Evolutionary conservation across 176 grass and related monocot species (phyloP).

Genomic region (Poa annua): DNA sequence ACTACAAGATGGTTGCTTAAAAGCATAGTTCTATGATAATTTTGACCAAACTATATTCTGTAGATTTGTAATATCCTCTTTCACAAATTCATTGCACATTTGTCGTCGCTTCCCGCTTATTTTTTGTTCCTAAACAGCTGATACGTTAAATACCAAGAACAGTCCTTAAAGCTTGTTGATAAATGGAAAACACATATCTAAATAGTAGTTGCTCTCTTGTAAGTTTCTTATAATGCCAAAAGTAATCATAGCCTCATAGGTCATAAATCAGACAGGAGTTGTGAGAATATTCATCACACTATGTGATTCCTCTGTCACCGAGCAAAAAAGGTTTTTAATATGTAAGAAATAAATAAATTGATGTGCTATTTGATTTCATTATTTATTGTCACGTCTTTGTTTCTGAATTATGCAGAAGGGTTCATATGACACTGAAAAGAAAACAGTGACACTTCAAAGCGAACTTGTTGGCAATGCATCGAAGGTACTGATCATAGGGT

Average conservation of each 20-base stretch:
- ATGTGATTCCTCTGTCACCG: background rate
- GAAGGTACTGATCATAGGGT: constrained; percentile 60
- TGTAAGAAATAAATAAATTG: background rate
- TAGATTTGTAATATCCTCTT: background rate
- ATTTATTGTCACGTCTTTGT: background rate
- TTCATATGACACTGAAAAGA: constrained; percentile 68
- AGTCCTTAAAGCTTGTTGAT: background rate
- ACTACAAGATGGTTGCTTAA: background rate
- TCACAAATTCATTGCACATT: background rate
- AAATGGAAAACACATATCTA: background rate
- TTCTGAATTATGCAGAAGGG: constrained; percentile 69
- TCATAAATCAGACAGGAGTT: background rate
- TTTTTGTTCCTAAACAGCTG: background rate
- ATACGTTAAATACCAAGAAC: background rate
- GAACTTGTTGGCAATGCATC: constrained; percentile 83
- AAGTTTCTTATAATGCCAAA: background rate
- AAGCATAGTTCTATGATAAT: background rate
- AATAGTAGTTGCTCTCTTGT: background rate
- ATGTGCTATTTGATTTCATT: constrained; percentile 10
- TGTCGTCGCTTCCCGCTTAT: background rate
- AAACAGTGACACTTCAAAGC: constrained; percentile 68
- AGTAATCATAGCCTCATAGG: background rate
- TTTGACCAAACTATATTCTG: background rate
- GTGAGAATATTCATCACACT: background rate
- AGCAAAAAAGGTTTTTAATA: background rate